Percentiles rank a stretch among this genome's conserved stretches.
phyloP scores from a whole-genome alignment of 345 rosid genomes.

The Raphanus raphanistrum region DNA sequence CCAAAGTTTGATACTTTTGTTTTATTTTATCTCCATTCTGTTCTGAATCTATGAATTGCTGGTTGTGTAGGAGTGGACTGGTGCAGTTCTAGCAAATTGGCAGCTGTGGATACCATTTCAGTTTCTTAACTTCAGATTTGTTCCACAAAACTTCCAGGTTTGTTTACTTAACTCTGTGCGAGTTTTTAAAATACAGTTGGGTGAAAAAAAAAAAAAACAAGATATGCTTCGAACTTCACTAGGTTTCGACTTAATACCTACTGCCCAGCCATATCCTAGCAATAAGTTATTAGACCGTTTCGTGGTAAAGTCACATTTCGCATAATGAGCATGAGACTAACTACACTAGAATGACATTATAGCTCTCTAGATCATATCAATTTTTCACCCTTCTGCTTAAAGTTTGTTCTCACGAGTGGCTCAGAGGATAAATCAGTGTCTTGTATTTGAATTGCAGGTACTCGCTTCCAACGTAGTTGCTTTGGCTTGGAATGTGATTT shows the following conservation, averaged over 20 bases:
- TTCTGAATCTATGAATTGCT: slow-evolving; percentile 17
- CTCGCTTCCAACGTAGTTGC: slow-evolving; percentile 81
- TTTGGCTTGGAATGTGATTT: slow-evolving; percentile 84
- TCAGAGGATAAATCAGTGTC: neutral
- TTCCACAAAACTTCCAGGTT: slow-evolving; percentile 96
- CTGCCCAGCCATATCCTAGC: no score
- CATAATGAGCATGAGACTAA: no score
- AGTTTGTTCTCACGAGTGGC: neutral
- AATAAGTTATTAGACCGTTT: no score
- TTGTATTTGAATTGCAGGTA: slow-evolving; percentile 51
- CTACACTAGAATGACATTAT: no score
- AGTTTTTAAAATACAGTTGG: neutral
- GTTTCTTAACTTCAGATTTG: slow-evolving; percentile 91
- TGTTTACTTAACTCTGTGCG: slow-evolving; percentile 15
- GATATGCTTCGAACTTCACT: no score
- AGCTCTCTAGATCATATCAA: no score
- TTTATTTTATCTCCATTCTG: neutral
- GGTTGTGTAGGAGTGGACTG: slow-evolving; percentile 75
- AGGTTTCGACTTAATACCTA: no score
- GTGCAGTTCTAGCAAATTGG: slow-evolving; percentile 90
- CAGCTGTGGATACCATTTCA: slow-evolving; percentile 97
- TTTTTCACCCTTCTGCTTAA: neutral
- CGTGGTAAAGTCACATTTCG: no score
- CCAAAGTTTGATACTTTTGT: neutral
- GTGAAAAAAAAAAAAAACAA: no score